A percentile compares a stretch with the other conserved stretches of the same genome.
Conservation (phyloP, 257 asterid species). For the Knoxia roxburghii region DNA sequence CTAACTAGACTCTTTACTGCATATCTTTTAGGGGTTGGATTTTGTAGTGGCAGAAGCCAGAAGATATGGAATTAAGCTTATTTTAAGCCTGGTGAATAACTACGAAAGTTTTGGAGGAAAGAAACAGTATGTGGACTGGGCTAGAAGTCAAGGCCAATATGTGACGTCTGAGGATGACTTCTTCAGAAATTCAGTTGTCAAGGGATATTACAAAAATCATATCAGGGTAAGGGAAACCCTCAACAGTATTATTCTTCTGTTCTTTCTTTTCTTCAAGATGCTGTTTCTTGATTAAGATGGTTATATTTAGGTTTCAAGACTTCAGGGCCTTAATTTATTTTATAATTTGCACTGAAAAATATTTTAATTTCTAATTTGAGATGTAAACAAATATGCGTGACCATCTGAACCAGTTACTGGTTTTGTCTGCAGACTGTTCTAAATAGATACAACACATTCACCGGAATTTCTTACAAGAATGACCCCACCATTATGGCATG, state of each 20-base stretch:
- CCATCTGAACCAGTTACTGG: no score
- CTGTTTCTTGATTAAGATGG: background rate
- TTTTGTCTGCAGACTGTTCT: conserved; percentile 51
- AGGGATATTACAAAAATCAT: conserved; percentile 69
- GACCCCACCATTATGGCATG: conserved; percentile 99
- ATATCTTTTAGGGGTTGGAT: conserved; percentile 70
- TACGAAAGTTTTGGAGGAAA: conserved; percentile 87
- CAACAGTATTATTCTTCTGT: background rate
- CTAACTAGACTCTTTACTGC: background rate
- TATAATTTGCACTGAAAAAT: no score
- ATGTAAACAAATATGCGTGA: background rate
- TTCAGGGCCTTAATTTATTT: background rate
- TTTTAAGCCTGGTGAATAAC: conserved; percentile 70
- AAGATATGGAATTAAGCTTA: conserved; percentile 61
- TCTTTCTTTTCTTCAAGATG: background rate
- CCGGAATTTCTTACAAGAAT: conserved; percentile 63
- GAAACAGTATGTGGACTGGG: conserved; percentile 92
- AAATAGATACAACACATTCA: conserved; percentile 54
- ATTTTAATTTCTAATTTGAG: background rate
- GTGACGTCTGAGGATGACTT: conserved; percentile 82
- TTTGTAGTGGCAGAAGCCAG: conserved; percentile 83
- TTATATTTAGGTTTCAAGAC: background rate
- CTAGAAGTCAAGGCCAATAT: conserved; percentile 56
- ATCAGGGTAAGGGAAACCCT: conserved; percentile 45
- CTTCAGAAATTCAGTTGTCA: conserved; percentile 56